Conservation (phyloP, 306 rosid species). For the Ormosia semicastrata region DNA sequence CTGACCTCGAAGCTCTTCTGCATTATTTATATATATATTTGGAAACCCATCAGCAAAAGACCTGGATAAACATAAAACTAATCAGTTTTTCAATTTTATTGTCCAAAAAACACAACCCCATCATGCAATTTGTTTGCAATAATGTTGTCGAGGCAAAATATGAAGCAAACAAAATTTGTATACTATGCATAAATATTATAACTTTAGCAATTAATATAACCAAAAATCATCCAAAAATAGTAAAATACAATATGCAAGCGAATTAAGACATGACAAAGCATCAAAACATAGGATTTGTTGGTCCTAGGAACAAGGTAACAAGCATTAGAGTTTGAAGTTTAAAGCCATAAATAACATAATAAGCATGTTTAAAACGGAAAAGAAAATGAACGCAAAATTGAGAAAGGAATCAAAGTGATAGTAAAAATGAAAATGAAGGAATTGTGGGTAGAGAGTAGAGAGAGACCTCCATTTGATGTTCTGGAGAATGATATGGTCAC, state of each 20-base stretch:
- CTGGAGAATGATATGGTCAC: conserved; percentile 64
- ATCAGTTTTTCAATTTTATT: conserved; percentile 16
- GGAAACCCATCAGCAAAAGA: conserved; percentile 94
- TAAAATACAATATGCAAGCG: neutral
- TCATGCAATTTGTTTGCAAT: neutral
- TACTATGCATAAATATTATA: neutral
- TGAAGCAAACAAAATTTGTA: neutral
- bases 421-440: no score
- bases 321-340: no score
- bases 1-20: conserved; percentile 93
- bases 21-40: conserved; percentile 75
- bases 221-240: neutral
- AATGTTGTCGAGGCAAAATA: neutral
- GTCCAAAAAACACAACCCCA: neutral
- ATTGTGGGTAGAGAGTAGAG: no score
- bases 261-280: neutral
- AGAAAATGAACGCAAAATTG: no score
- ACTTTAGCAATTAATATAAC: neutral
- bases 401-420: no score
- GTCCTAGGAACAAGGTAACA: no score
- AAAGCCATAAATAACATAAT: neutral
- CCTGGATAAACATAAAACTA: conserved; percentile 53
- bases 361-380: no score
- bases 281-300: neutral
- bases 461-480: conserved; percentile 85